phyloP scores from a whole-genome alignment of 306 rosid species.

The Quillaja saponaria region DNA sequence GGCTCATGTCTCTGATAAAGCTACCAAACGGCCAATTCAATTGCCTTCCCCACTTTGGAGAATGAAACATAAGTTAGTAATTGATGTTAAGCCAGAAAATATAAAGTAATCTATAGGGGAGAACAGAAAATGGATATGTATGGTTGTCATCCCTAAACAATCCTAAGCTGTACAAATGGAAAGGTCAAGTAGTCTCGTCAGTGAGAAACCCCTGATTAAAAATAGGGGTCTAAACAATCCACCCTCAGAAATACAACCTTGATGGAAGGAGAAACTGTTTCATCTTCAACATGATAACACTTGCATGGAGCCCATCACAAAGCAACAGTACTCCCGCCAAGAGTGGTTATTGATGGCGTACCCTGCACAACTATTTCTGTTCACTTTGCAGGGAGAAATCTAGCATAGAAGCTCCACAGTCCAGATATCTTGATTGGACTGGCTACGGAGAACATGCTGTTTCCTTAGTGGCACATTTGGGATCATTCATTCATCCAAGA shows the following conservation, averaged over 20 bases:
- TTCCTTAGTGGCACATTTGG: slow-evolving; percentile 31
- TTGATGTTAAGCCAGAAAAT: slow-evolving; percentile 40
- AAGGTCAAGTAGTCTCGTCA: slow-evolving; percentile 54
- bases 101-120: slow-evolving; percentile 31
- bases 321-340: slow-evolving; percentile 12
- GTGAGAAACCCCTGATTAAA: slow-evolving; percentile 56
- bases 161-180: slow-evolving; percentile 78
- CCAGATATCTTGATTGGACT: slow-evolving; percentile 10
- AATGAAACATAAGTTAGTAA: slow-evolving; percentile 37
- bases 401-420: slow-evolving; percentile 27
- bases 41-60: slow-evolving; percentile 34
- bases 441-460: slow-evolving; percentile 25
- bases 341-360: slow-evolving; percentile 10
- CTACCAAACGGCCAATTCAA: not conserved
- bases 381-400: slow-evolving; percentile 28
- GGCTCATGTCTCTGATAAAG: not conserved
- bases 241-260: slow-evolving; percentile 42
- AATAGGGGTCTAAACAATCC: slow-evolving; percentile 49
- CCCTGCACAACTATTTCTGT: slow-evolving; percentile 19
- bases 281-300: slow-evolving; percentile 35
- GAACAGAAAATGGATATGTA: slow-evolving; percentile 51
- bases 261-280: slow-evolving; percentile 47
- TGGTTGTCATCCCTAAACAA: slow-evolving; percentile 67
- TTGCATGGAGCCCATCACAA: slow-evolving; percentile 18
- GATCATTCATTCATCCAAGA: slow-evolving; percentile 32